These are phyloP conservation scores for Aegilops sharonensis DNA, from an alignment of 176 grass and related monocot species.

Conservation along the genomic window DNA sequence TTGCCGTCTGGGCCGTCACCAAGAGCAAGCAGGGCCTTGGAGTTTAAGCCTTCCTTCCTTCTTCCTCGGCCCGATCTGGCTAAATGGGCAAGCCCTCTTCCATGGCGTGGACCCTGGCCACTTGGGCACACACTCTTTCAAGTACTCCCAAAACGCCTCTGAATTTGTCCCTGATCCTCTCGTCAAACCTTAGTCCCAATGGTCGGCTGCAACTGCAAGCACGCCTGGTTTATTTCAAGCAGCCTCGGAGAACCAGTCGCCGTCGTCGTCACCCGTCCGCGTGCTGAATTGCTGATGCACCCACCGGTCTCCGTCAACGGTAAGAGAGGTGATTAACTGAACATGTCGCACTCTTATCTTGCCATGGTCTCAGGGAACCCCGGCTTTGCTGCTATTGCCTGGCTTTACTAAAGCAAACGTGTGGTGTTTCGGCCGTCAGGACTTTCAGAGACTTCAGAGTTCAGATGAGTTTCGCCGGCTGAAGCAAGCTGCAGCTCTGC, in stretches of 20 bases:
- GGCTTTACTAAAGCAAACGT: conserved; percentile 34
- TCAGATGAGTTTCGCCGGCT: conserved; percentile 21
- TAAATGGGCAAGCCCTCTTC: not conserved
- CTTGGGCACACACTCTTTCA: not conserved
- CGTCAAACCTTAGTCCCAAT: conserved; percentile 24
- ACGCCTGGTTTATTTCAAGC: not conserved
- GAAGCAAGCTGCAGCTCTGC: conserved; percentile 22
- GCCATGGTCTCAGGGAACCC: not conserved
- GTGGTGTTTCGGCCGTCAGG: conserved; percentile 2
- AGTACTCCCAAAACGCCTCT: not conserved
- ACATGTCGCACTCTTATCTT: not conserved
- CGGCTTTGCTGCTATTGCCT: not conserved
- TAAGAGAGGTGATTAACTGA: not conserved
- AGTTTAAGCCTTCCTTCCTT: not conserved
- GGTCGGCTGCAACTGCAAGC: not conserved
- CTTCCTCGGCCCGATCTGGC: not conserved
- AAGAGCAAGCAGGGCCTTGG: not conserved
- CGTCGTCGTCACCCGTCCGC: not conserved
- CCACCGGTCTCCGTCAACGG: not conserved
- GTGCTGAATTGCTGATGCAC: not conserved
- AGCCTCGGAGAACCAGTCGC: not conserved
- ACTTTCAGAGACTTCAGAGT: not conserved
- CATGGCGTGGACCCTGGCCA: not conserved
- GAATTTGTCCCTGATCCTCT: not conserved
- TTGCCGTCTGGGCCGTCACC: not conserved